phyloP scores from a whole-genome alignment of 1,139 yeast genomes.

The Suhomyces chickasaworum region DNA sequence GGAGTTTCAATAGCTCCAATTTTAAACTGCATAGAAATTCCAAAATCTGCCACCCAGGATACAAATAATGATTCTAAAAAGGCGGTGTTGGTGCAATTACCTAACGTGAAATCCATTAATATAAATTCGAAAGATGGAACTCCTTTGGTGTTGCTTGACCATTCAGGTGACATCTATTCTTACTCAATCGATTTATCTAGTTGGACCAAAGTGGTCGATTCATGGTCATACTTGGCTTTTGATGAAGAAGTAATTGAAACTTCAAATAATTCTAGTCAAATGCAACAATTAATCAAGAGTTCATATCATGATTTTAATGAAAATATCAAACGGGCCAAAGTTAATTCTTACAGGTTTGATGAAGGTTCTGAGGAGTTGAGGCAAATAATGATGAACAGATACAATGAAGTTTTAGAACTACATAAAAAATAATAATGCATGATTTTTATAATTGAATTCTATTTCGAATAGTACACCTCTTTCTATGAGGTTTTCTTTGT shows the following conservation, averaged over 20 bases:
- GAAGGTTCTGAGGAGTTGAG: slow-evolving; percentile 23
- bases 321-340: slow-evolving; percentile 22
- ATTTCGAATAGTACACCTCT: not conserved
- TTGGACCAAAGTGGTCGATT: slow-evolving; percentile 53
- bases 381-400: slow-evolving; percentile 27
- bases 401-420: slow-evolving; percentile 19
- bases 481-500: not conserved
- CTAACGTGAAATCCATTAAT: slow-evolving; percentile 35
- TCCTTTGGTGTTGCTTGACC: slow-evolving; percentile 44
- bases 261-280: slow-evolving; percentile 1
- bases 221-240: slow-evolving; percentile 44
- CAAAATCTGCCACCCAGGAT: slow-evolving; percentile 4
- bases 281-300: slow-evolving; percentile 16
- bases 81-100: slow-evolving; percentile 22
- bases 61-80: slow-evolving; percentile 13
- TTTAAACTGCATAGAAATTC: slow-evolving; percentile 33
- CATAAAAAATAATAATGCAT: not conserved
- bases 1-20: slow-evolving; percentile 57
- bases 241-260: slow-evolving; percentile 5
- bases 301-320: slow-evolving; percentile 23
- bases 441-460: not conserved
- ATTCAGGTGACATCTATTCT: slow-evolving; percentile 39
- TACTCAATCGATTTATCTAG: slow-evolving; percentile 41
- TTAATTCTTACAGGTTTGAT: slow-evolving; percentile 27
- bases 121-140: slow-evolving; percentile 38